A percentile compares a stretch with the other conserved stretches of the same genome.
Evolutionary conservation across 2,329 filamentous ascomycete genomes (phyloP).

Genomic region (Chrysosporium keratinophilum): DNA sequence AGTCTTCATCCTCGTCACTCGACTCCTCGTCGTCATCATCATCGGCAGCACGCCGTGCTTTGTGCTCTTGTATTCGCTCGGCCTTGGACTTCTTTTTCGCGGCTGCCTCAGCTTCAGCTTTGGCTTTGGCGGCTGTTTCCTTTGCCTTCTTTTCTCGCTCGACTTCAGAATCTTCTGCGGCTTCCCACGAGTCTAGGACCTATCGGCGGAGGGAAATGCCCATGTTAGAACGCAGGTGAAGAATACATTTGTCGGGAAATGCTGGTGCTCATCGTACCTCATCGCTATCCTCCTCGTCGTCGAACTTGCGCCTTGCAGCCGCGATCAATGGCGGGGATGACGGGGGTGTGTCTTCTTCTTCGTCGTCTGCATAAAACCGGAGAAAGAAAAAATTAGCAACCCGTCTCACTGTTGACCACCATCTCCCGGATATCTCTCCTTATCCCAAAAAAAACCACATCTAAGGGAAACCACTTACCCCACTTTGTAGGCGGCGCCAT

Average conservation of each 20-base stretch:
- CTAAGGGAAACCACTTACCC: slow-evolving; percentile 31
- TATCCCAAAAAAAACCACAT: not conserved
- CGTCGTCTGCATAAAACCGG: slow-evolving; percentile 25
- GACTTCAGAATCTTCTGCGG: slow-evolving; percentile 89
- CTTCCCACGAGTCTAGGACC: slow-evolving; percentile 95
- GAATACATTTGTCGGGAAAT: too few species aligned
- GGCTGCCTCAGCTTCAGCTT: slow-evolving; percentile 76
- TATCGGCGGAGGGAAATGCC: too few species aligned
- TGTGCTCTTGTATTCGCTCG: slow-evolving; percentile 72
- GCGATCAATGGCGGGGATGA: slow-evolving; percentile 39
- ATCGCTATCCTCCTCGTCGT: slow-evolving; percentile 77
- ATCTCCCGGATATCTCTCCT: not conserved
- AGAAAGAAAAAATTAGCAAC: slow-evolving; percentile 6
- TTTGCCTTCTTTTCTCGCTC: slow-evolving; percentile 92
- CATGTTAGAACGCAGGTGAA: too few species aligned
- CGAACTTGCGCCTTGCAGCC: slow-evolving; percentile 59
- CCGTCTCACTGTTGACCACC: not conserved
- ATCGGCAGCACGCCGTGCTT: slow-evolving; percentile 51
- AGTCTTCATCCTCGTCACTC: slow-evolving; percentile 61
- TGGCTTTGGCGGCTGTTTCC: slow-evolving; percentile 73
- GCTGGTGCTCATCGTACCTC: slow-evolving; percentile 59
- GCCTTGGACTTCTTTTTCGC: slow-evolving; percentile 84
- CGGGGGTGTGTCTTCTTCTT: slow-evolving; percentile 46
- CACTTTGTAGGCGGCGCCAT: slow-evolving; percentile 39
- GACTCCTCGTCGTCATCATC: slow-evolving; percentile 47